Base-by-base conservation (phyloP, 306 rosid species). In the Castanospermum australe region DNA sequence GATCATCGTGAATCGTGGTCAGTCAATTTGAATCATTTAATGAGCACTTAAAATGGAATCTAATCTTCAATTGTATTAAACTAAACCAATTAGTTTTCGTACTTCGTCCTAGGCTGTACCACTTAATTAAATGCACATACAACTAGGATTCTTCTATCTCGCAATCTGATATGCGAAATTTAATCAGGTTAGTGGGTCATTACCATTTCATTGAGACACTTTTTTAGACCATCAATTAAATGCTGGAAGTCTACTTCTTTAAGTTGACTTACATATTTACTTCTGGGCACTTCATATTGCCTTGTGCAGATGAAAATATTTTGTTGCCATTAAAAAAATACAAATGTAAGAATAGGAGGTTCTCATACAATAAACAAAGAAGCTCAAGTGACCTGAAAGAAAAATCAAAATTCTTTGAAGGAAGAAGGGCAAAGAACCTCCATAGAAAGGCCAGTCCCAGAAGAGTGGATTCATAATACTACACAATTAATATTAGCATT, bases 331-430 rank as follows among this genome's bases (percentile, higher is more conserved):
- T 56, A 41, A 68, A 36, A 68, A 66, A 21, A 72, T 48, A 73
- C 79, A 47, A 54, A 42, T 21, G 78, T 79, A 52, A 70, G 82
- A 71, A 80, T 41, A 30, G 38, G 62, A 65, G 42, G 63, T 61
- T 59, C 83, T 59, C 83, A 45, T 71, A 61, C 69, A 85, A 60
- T 54, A 67, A 69, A 77, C 75, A 71, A 67, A 76, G 60, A 75
- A 54, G 52, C 36, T 70, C 35, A 44, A 54, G 52, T 72, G 78
- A 75, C 51, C 12, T 54, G 77, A 62, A 77, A 52, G 56, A 51
- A 68, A 42, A 85, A 77, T 62, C 77, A 77, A 78, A 79, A 45
- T 70, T 79, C 82, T 80, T 83, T 74, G 8, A 36, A 62, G 80
- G 57, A 65, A 38, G 67, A 33, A 32, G 48, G 61, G 44, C 21